phyloP scores from a whole-genome alignment of 75 land plant genomes.

The Pinus taeda region DNA sequence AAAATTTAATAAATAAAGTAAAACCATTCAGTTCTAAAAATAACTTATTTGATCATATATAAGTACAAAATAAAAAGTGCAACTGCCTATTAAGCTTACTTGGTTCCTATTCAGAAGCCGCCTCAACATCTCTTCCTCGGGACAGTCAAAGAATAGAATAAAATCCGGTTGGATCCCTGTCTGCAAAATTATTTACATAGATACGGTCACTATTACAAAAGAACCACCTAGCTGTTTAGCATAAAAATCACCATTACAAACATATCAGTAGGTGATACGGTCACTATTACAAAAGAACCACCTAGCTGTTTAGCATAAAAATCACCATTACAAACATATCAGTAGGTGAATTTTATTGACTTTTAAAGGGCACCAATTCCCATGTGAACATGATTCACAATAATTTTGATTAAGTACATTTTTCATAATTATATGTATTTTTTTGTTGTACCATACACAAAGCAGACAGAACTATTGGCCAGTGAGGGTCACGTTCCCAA shows the following conservation, averaged over 20 bases:
- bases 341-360: neutral
- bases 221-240: neutral
- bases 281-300: constrained; percentile 4
- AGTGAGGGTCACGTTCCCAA: neutral
- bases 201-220: constrained; percentile 1
- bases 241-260: neutral
- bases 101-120: constrained; percentile 73
- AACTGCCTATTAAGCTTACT: constrained; percentile 23
- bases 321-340: neutral
- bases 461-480: neutral
- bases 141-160: constrained; percentile 76
- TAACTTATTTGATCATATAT: neutral
- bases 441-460: neutral
- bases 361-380: neutral
- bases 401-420: too few relatives aligned
- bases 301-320: constrained; percentile 1
- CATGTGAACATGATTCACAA: neutral
- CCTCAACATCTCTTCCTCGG: constrained; percentile 86
- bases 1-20: neutral
- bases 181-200: constrained; percentile 35
- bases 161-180: constrained; percentile 75
- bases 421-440: too few relatives aligned
- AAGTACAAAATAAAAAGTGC: neutral
- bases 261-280: neutral
- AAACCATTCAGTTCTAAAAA: neutral